Conservation (phyloP, 352 stramenopile species). For the Aphanomyces cochlioides region DNA sequence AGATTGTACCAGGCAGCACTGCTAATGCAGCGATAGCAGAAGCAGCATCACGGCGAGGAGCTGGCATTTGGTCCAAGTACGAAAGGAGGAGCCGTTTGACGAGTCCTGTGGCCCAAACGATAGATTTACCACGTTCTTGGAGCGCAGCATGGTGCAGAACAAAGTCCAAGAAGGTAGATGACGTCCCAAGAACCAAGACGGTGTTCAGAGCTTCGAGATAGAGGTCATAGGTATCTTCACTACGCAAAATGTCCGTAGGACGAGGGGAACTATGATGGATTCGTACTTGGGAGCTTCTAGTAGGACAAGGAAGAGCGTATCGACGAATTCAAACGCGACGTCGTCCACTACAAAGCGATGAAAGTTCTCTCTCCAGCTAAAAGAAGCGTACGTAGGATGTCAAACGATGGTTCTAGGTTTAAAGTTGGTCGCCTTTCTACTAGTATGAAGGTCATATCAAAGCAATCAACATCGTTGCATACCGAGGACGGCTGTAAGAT, state of each 20-base stretch:
- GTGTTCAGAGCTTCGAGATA: conserved; percentile 75
- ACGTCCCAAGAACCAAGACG: conserved; percentile 52
- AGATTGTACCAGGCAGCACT: conserved; percentile 51
- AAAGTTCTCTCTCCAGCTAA: no score
- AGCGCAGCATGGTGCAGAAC: conserved; percentile 42
- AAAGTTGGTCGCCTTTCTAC: no score
- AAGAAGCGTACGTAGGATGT: no score
- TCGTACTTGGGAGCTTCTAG: conserved; percentile 58
- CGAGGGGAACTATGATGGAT: conserved; percentile 30
- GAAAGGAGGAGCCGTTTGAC: conserved; percentile 62
- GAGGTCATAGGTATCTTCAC: conserved; percentile 56
- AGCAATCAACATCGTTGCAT: no score
- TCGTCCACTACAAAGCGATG: conserved; percentile 36
- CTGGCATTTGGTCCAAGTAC: conserved; percentile 48
- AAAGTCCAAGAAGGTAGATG: conserved; percentile 68
- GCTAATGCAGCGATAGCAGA: conserved; percentile 51
- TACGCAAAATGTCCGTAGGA: conserved; percentile 28
- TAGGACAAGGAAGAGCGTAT: conserved; percentile 52
- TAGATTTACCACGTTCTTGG: conserved; percentile 38
- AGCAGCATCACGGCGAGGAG: conserved; percentile 68
- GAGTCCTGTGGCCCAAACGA: conserved; percentile 46
- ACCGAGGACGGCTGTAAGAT: no score
- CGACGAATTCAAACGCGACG: conserved; percentile 62
- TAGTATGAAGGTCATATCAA: no score
- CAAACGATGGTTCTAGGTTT: no score